Percentiles rank a stretch among this genome's conserved stretches.
Evolutionary conservation across 768 basidiomycete genomes (phyloP).

Genomic region (Mycena chlorophos): DNA sequence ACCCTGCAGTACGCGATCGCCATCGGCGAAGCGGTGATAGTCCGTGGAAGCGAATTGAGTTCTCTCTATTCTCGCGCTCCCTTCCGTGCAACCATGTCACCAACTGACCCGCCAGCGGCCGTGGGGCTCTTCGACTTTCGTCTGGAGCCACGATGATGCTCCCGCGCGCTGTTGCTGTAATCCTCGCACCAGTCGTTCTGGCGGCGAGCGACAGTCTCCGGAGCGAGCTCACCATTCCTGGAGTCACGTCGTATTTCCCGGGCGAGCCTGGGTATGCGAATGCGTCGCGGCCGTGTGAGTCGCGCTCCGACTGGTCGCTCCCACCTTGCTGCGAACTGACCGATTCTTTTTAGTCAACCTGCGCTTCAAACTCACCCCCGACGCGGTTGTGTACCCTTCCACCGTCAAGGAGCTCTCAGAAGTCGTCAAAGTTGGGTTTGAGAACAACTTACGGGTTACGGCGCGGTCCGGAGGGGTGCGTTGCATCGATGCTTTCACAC

Average conservation of each 20-base stretch:
- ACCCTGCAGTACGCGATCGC: too few species aligned
- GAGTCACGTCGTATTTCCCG: constrained; percentile 21
- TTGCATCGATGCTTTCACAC: neutral
- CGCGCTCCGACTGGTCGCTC: too few species aligned
- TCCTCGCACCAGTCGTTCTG: neutral
- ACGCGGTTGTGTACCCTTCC: constrained; percentile 24
- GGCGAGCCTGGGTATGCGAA: constrained; percentile 25
- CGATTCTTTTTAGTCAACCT: constrained; percentile 29
- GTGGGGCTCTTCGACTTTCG: neutral
- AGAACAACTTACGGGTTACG: constrained; percentile 20
- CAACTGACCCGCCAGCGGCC: neutral
- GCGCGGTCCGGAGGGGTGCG: constrained; percentile 29
- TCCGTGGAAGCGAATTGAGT: too few species aligned
- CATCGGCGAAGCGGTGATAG: too few species aligned
- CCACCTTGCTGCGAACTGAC: too few species aligned
- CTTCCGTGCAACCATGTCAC: neutral
- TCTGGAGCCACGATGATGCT: neutral
- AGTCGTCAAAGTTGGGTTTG: constrained; percentile 22
- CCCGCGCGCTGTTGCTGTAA: neutral
- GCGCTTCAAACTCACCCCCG: constrained; percentile 24
- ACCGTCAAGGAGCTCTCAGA: constrained; percentile 22
- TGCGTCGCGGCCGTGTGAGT: constrained; percentile 24
- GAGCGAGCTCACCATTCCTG: constrained; percentile 14
- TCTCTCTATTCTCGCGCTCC: too few species aligned
- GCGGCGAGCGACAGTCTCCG: constrained; percentile 1